A percentile compares a stretch with the other conserved stretches of the same genome.
phyloP scores from a whole-genome alignment of 306 rosid species.

The Fragaria vesca region DNA sequence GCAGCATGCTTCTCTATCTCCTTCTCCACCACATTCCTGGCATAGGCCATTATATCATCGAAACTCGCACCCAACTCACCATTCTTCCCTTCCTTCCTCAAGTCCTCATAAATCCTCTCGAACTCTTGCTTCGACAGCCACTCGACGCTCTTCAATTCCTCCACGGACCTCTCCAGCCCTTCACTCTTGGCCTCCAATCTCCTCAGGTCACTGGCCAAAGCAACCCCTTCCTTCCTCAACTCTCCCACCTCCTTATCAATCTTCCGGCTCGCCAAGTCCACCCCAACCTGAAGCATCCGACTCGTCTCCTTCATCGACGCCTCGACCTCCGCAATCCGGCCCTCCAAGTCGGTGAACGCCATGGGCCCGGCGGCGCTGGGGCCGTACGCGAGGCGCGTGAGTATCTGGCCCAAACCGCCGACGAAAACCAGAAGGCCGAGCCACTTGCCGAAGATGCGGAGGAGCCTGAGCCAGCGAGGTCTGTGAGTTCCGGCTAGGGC shows the following conservation, averaged over 20 bases:
- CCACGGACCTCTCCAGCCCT: constrained; percentile 55
- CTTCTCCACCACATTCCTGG: constrained; percentile 60
- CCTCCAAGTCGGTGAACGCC: constrained; percentile 67
- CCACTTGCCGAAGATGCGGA: constrained; percentile 57
- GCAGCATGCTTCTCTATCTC: constrained; percentile 90
- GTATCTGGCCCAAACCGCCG: constrained; percentile 56
- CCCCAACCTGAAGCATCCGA: constrained; percentile 75
- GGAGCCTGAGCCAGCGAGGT: constrained; percentile 66
- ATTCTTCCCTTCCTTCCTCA: constrained; percentile 44
- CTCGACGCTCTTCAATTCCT: constrained; percentile 49
- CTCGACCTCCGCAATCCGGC: constrained; percentile 71
- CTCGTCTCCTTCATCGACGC: constrained; percentile 54
- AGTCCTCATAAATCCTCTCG: constrained; percentile 50
- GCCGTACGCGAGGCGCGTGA: constrained; percentile 35
- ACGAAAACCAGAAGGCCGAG: constrained; percentile 46
- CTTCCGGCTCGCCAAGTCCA: constrained; percentile 78
- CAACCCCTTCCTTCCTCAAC: constrained; percentile 54
- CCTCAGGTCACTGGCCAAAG: constrained; percentile 47
- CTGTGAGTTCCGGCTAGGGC: constrained; percentile 34
- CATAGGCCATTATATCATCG: constrained; percentile 73
- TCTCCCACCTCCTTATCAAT: constrained; percentile 59
- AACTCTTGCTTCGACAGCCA: constrained; percentile 80
- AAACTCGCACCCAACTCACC: constrained; percentile 43
- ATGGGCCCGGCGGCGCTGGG: constrained; percentile 41
- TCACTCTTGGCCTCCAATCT: constrained; percentile 51